Percentiles rank a stretch among this genome's conserved stretches.
phyloP scores from a whole-genome alignment of 305 asterid genomes.

The Fraxinus sp. region DNA sequence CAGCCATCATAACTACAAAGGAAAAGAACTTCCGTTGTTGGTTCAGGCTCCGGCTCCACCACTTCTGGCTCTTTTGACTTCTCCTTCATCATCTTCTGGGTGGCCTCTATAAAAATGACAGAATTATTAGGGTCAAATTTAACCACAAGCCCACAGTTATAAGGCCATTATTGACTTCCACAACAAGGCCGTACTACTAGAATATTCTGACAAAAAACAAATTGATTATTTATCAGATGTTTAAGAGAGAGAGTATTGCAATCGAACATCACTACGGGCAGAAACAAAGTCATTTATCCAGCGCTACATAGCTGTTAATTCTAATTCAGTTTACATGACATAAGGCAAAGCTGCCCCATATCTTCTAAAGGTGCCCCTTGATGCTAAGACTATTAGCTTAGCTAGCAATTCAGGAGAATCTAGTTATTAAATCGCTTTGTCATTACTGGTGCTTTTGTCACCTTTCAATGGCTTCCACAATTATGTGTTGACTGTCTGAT shows the following conservation, averaged over 20 bases:
- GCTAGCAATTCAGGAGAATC: background rate
- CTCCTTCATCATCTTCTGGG: conserved; percentile 60
- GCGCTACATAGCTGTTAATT: background rate
- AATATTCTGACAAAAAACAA: background rate
- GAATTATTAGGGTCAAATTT: conserved; percentile 13
- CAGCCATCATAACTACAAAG: conserved; percentile 96
- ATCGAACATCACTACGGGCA: background rate
- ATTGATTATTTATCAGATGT: background rate
- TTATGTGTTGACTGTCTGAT: background rate
- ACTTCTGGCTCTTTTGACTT: conserved; percentile 57
- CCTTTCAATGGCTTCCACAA: background rate
- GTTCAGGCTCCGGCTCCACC: conserved; percentile 87
- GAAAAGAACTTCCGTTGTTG: conserved; percentile 92
- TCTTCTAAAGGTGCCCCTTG: background rate
- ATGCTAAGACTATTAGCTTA: background rate
- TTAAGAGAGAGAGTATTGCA: background rate
- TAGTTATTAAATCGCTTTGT: background rate
- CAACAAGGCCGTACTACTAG: background rate
- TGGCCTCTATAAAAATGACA: conserved; percentile 53
- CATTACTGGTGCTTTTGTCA: background rate
- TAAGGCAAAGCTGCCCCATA: background rate
- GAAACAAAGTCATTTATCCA: background rate
- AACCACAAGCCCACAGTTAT: background rate
- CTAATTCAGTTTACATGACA: background rate
- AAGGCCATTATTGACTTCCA: background rate